phyloP scores from a whole-genome alignment of 1,139 yeast species.

The Arxiozyma slooffiae region DNA sequence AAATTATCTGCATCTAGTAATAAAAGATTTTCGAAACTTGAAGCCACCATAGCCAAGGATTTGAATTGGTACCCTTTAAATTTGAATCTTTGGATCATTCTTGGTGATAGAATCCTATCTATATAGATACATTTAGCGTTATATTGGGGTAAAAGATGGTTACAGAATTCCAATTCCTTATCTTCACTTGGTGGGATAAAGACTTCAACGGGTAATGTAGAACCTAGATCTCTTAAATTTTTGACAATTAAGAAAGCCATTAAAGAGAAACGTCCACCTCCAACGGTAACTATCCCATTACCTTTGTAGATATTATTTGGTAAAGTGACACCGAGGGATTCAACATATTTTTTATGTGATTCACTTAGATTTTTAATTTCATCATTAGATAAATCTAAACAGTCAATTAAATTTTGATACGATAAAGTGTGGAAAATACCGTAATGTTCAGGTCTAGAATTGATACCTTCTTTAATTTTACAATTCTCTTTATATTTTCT shows the following conservation, averaged over 20 bases:
- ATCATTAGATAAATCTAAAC: conserved; percentile 36
- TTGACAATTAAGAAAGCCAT: conserved; percentile 45
- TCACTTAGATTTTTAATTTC: conserved; percentile 41
- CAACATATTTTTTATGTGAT: conserved; percentile 47
- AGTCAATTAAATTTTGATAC: conserved; percentile 16
- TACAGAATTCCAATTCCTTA: conserved; percentile 43
- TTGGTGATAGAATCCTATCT: conserved; percentile 29
- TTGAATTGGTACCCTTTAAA: conserved; percentile 54
- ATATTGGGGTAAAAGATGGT: conserved; percentile 38
- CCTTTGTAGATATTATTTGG: conserved; percentile 50
- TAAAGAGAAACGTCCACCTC: conserved; percentile 52
- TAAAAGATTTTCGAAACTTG: conserved; percentile 49
- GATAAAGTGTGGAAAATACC: conserved; percentile 20
- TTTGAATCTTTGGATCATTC: conserved; percentile 29
- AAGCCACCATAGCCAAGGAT: conserved; percentile 49
- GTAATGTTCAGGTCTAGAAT: conserved; percentile 20
- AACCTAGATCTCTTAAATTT: conserved; percentile 44
- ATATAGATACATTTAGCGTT: conserved; percentile 50
- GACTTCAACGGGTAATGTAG: conserved; percentile 51
- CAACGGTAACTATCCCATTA: conserved; percentile 53
- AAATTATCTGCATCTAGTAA: conserved; percentile 63
- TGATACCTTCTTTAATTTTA: conserved; percentile 20
- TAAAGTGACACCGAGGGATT: conserved; percentile 45
- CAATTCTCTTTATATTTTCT: conserved; percentile 19
- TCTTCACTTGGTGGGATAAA: conserved; percentile 47